A percentile compares a stretch with the other conserved stretches of the same genome.
Evolutionary conservation across 2,329 filamentous ascomycete species (phyloP).

Genomic region (Diaporthe batatas): DNA sequence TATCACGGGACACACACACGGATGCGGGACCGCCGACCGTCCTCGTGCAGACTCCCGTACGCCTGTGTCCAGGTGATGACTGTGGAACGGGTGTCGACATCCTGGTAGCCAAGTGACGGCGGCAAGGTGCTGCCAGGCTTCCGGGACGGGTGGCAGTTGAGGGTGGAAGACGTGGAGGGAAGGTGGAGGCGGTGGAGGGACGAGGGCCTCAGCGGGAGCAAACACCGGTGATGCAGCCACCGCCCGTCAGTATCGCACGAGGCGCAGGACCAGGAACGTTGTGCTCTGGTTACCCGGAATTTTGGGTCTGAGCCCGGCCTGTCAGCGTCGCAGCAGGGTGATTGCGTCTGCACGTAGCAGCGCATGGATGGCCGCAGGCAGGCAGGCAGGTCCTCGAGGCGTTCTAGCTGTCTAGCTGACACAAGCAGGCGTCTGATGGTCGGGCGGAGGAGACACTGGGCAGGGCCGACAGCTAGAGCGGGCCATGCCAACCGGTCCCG

Average conservation of each 20-base stretch:
- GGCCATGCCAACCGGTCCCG: neutral
- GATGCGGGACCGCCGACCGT: slow-evolving; percentile 16
- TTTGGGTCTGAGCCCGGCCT: slow-evolving; percentile 27
- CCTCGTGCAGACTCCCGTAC: slow-evolving; percentile 16
- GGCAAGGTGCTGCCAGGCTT: slow-evolving; percentile 1
- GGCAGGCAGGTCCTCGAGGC: slow-evolving; percentile 15
- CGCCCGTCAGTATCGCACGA: slow-evolving; percentile 15
- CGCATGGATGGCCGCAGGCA: slow-evolving; percentile 11
- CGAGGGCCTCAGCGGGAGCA: slow-evolving; percentile 4
- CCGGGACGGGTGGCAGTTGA: neutral
- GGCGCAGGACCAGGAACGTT: slow-evolving; percentile 23
- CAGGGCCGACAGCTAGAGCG: neutral
- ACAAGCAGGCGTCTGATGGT: slow-evolving; percentile 29
- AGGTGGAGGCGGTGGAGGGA: slow-evolving; percentile 11
- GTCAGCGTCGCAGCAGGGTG: slow-evolving; percentile 29
- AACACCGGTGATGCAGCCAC: slow-evolving; percentile 17
- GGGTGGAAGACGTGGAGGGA: slow-evolving; percentile 8
- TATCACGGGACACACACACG: slow-evolving; percentile 13
- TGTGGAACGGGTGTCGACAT: slow-evolving; percentile 22
- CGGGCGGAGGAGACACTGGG: slow-evolving; percentile 1
- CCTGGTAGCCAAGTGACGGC: slow-evolving; percentile 15
- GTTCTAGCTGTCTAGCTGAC: slow-evolving; percentile 33
- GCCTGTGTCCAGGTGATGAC: neutral
- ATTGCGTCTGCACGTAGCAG: slow-evolving; percentile 15
- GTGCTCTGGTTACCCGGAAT: slow-evolving; percentile 29